Conservation (phyloP, 768 basidiomycete species). For the Dioszegia aurantiaca region DNA sequence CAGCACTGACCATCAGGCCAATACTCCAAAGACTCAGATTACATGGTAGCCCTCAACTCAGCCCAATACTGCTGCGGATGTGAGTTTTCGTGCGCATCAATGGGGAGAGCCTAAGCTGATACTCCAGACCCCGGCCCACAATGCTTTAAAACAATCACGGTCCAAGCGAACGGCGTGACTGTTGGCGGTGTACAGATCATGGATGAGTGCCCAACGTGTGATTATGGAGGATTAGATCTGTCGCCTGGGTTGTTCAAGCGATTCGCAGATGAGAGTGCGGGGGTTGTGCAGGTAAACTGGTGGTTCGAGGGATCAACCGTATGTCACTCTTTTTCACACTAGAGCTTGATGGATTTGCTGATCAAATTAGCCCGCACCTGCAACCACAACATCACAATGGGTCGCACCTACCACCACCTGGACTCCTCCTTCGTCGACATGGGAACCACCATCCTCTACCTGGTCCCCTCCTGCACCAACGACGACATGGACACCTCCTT, state of each 20-base stretch:
- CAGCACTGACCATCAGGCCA: constrained; percentile 20
- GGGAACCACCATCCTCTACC: constrained; percentile 28
- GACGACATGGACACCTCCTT: constrained; percentile 14
- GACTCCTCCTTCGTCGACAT: constrained; percentile 22
- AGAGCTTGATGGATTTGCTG: not conserved
- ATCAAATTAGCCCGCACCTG: not conserved
- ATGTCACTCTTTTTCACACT: constrained; percentile 8
- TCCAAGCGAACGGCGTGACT: constrained; percentile 39
- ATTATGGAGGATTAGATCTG: constrained; percentile 38
- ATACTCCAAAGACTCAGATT: constrained; percentile 34
- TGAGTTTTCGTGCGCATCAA: too few relatives aligned
- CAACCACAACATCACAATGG: constrained; percentile 21
- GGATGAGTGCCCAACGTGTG: constrained; percentile 49
- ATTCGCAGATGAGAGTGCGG: constrained; percentile 32
- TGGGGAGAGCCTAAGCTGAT: not conserved
- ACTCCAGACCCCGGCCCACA: constrained; percentile 45
- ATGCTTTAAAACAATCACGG: constrained; percentile 43
- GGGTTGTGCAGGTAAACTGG: constrained; percentile 39
- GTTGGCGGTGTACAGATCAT: constrained; percentile 34
- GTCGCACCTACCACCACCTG: constrained; percentile 30
- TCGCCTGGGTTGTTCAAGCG: constrained; percentile 42
- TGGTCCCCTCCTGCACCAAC: constrained; percentile 21
- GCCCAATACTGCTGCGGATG: constrained; percentile 44
- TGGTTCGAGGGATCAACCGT: constrained; percentile 36
- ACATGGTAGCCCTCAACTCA: constrained; percentile 42